These are phyloP conservation scores for Tetrapyrgos nigripes DNA, from an alignment of 1,284 basidiomycete species.

Conservation along the genomic window DNA sequence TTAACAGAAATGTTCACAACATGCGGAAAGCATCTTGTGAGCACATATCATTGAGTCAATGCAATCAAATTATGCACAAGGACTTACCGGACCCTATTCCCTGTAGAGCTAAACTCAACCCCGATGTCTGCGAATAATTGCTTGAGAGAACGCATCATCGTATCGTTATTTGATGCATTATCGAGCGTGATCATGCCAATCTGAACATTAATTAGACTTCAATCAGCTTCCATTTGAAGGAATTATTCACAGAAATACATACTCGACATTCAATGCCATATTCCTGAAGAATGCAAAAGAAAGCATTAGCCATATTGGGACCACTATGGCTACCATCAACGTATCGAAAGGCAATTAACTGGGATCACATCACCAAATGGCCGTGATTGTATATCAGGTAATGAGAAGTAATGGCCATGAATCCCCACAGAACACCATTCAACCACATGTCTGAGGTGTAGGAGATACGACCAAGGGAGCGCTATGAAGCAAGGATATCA, in stretches of 20 bases:
- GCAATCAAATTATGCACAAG: no score
- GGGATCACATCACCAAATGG: slow-evolving; percentile 9
- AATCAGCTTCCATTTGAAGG: not conserved
- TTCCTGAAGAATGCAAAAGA: slow-evolving; percentile 20
- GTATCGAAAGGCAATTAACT: slow-evolving; percentile 28
- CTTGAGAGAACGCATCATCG: slow-evolving; percentile 26
- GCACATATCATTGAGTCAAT: slow-evolving; percentile 15
- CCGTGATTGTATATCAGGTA: slow-evolving; percentile 16
- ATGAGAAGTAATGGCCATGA: slow-evolving; percentile 34
- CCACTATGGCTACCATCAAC: slow-evolving; percentile 21
- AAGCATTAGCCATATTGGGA: slow-evolving; percentile 17
- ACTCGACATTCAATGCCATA: slow-evolving; percentile 1
- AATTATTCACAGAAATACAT: not conserved
- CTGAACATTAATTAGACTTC: no score
- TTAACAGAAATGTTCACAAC: slow-evolving; percentile 37
- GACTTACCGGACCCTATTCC: slow-evolving; percentile 28
- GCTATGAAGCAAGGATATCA: slow-evolving; percentile 15
- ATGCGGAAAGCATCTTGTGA: slow-evolving; percentile 41
- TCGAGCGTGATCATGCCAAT: slow-evolving; percentile 27
- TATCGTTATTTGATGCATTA: slow-evolving; percentile 30
- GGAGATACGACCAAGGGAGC: slow-evolving; percentile 28
- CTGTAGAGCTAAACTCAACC: slow-evolving; percentile 28
- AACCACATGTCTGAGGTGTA: slow-evolving; percentile 37
- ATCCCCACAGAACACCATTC: slow-evolving; percentile 19
- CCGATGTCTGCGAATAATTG: slow-evolving; percentile 7